A percentile compares a stretch with the other conserved stretches of the same genome.
These are phyloP conservation scores for Forsythia suspensa DNA, from an alignment of 257 asterid species.

Conservation along the genomic window DNA sequence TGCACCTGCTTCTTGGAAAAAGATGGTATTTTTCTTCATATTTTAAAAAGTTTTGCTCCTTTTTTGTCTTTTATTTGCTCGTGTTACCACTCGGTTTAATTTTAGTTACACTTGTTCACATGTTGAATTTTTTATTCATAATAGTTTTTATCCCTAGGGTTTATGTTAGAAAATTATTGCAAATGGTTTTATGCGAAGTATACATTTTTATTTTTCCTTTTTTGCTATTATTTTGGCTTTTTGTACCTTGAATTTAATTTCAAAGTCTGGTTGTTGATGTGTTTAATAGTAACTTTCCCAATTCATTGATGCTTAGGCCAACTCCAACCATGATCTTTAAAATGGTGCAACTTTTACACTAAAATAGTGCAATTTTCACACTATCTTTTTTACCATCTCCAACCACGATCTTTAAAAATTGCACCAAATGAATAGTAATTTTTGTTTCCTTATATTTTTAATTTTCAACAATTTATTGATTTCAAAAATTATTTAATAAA, in stretches of 20 bases:
- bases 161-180: background rate
- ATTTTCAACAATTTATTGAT: too few relatives aligned
- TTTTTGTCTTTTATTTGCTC: background rate
- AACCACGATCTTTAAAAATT: too few relatives aligned
- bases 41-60: background rate
- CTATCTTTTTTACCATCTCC: too few relatives aligned
- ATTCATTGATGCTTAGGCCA: background rate
- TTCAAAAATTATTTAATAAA: too few relatives aligned
- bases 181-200: background rate
- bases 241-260: background rate
- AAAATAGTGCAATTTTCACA: too few relatives aligned
- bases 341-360: too few relatives aligned
- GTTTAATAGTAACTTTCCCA: background rate
- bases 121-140: background rate
- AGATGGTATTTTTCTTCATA: conserved; percentile 42
- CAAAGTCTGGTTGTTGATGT: background rate
- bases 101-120: background rate
- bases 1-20: conserved; percentile 75
- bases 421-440: too few relatives aligned
- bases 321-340: too few relatives aligned
- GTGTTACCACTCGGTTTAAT: background rate
- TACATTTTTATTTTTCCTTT: background rate
- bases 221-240: background rate
- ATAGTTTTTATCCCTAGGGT: background rate
- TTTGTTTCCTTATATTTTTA: too few relatives aligned